Conservation (phyloP, 305 asterid species). For the Solanum hybrid region DNA sequence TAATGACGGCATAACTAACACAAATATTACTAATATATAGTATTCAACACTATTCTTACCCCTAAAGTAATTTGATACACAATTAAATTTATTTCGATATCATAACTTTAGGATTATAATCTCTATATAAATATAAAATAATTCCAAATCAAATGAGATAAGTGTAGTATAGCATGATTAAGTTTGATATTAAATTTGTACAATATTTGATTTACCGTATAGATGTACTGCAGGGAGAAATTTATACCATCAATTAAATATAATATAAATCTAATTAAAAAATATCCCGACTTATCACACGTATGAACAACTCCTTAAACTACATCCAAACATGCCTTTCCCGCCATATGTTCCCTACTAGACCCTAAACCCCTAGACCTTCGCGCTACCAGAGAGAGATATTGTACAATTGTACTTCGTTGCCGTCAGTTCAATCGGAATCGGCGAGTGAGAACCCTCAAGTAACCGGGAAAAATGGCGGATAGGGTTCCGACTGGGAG, state of each 20-base stretch:
- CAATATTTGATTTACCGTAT: too few relatives aligned
- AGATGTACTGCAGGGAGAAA: too few relatives aligned
- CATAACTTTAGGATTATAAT: too few relatives aligned
- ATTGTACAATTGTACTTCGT: background rate
- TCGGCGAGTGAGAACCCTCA: background rate
- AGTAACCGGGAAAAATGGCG: background rate
- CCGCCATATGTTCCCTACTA: slow-evolving; percentile 24
- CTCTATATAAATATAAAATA: background rate
- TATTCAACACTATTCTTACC: fast-evolving
- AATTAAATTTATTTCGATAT: background rate
- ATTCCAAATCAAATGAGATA: background rate
- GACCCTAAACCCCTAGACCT: background rate
- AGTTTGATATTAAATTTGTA: too few relatives aligned
- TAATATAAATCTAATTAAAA: background rate
- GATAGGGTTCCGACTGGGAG: background rate
- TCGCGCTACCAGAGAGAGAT: background rate
- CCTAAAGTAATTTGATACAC: fast-evolving
- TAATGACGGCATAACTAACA: too few relatives aligned
- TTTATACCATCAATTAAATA: too few relatives aligned
- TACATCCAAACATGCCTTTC: slow-evolving; percentile 12
- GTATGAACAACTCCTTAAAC: background rate
- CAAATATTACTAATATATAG: too few relatives aligned
- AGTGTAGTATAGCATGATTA: background rate
- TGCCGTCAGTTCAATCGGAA: background rate
- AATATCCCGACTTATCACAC: background rate